These are phyloP conservation scores for Scleroderma bovista DNA, from an alignment of 768 basidiomycete species.

Conservation along the genomic window DNA sequence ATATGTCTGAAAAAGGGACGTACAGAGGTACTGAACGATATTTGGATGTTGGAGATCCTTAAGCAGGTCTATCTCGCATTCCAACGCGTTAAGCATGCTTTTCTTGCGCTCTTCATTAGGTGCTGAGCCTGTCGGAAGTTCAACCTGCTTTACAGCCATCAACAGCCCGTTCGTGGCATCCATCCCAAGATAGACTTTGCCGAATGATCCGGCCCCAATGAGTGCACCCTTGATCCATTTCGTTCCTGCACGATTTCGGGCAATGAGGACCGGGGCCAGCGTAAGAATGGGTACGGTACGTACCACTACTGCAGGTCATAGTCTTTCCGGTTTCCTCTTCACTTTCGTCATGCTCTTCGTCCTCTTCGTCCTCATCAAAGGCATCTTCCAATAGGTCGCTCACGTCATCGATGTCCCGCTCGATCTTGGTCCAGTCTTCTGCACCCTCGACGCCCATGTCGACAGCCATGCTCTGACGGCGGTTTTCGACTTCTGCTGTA, in stretches of 20 bases:
- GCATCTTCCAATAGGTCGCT: constrained; percentile 40
- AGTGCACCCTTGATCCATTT: constrained; percentile 98
- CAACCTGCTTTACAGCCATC: constrained; percentile 98
- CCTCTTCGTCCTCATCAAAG: constrained; percentile 45
- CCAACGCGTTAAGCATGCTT: constrained; percentile 86
- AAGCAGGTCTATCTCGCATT: constrained; percentile 90
- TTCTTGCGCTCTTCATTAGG: constrained; percentile 91
- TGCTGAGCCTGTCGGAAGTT: constrained; percentile 76
- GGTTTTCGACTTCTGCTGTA: constrained; percentile 84
- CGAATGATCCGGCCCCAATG: constrained; percentile 92
- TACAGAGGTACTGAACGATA: constrained; percentile 97
- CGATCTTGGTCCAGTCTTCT: constrained; percentile 75
- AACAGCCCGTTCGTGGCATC: constrained; percentile 84
- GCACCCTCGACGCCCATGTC: constrained; percentile 42
- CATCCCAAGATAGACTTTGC: constrained; percentile 94
- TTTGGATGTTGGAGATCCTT: constrained; percentile 92
- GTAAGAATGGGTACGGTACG: background rate
- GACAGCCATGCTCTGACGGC: constrained; percentile 47
- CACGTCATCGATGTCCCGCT: constrained; percentile 45
- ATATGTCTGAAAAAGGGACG: constrained; percentile 26
- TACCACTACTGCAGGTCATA: constrained; percentile 49
- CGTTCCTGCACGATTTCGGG: constrained; percentile 43
- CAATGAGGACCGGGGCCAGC: constrained; percentile 2
- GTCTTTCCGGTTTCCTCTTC: constrained; percentile 48
- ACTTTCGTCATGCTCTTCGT: constrained; percentile 37